Percentiles rank a stretch among this genome's conserved stretches.
These are phyloP conservation scores for Crithidia acanthocephali DNA, from an alignment of 208 protist genomes.

Conservation along the genomic window DNA sequence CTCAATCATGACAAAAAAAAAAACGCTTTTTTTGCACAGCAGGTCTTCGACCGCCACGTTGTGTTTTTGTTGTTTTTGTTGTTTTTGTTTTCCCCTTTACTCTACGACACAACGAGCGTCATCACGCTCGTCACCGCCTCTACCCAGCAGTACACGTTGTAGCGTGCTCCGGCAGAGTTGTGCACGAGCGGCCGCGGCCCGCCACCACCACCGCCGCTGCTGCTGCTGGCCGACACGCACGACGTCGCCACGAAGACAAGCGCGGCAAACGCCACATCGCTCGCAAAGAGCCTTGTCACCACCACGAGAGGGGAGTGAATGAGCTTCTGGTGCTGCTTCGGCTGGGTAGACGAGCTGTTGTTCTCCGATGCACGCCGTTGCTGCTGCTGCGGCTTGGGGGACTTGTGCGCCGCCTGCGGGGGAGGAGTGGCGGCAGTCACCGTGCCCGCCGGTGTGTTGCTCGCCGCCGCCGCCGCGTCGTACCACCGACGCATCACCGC, in stretches of 20 bases:
- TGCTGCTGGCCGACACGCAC: background rate
- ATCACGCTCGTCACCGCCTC: constrained; percentile 9
- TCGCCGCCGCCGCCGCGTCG: constrained; percentile 1
- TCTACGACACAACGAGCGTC: background rate
- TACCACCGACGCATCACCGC: constrained; percentile 21
- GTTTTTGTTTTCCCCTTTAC: background rate
- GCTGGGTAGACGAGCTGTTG: background rate
- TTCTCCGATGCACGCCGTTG: background rate
- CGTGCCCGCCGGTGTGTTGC: background rate
- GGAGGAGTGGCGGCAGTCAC: background rate
- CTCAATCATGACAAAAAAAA: no score
- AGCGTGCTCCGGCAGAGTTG: constrained; percentile 16
- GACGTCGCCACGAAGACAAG: constrained; percentile 20
- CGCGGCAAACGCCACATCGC: constrained; percentile 21
- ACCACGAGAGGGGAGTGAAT: constrained; percentile 3
- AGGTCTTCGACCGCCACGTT: background rate
- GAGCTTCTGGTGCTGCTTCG: background rate
- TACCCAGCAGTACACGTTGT: constrained; percentile 32
- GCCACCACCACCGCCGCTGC: background rate
- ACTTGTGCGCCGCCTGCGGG: background rate
- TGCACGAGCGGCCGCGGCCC: constrained; percentile 7
- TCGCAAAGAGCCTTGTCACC: background rate
- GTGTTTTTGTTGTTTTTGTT: background rate
- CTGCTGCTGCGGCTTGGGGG: background rate
- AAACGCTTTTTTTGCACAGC: no score